Evolutionary conservation across 139 green algal species (phyloP).

Genomic region (Chlorella vulgaris): DNA sequence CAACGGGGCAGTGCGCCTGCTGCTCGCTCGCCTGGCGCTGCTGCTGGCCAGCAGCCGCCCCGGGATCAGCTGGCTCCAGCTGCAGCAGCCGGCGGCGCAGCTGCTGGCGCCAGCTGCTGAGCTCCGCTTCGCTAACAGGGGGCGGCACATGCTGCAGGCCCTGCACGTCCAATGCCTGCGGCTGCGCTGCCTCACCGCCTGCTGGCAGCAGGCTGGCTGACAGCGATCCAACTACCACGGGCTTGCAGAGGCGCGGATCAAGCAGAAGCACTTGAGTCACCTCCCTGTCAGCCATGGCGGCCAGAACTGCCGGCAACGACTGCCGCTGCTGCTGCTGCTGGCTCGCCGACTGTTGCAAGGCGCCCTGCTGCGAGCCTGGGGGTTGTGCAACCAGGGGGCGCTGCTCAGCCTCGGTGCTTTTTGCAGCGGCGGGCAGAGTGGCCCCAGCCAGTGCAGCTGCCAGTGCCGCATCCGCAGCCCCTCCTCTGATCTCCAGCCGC

Average conservation of each 20-base stretch:
- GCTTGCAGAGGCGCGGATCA: constrained; percentile 34
- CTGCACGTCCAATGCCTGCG: background rate
- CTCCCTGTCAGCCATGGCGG: background rate
- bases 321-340: constrained; percentile 2
- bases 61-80: background rate
- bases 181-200: background rate
- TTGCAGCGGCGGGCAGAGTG: constrained; percentile 2
- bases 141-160: background rate
- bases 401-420: constrained; percentile 9
- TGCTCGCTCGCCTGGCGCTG: constrained; percentile 1
- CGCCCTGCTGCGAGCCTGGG: constrained; percentile 8
- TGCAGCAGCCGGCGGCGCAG: constrained; percentile 23
- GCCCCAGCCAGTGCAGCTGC: background rate
- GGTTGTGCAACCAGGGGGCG: too few relatives aligned
- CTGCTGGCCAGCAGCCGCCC: background rate
- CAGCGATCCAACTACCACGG: constrained; percentile 14
- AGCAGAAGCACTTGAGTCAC: constrained; percentile 1
- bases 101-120: background rate
- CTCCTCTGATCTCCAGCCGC: constrained; percentile 34
- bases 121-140: constrained; percentile 4
- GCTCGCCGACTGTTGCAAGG: constrained; percentile 14
- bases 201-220: constrained; percentile 6
- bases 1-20: constrained; percentile 12
- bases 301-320: background rate
- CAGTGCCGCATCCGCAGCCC: constrained; percentile 4